Base-by-base conservation (phyloP, 2,329 filamentous ascomycete genomes). In the Orbilia oligospora region DNA sequence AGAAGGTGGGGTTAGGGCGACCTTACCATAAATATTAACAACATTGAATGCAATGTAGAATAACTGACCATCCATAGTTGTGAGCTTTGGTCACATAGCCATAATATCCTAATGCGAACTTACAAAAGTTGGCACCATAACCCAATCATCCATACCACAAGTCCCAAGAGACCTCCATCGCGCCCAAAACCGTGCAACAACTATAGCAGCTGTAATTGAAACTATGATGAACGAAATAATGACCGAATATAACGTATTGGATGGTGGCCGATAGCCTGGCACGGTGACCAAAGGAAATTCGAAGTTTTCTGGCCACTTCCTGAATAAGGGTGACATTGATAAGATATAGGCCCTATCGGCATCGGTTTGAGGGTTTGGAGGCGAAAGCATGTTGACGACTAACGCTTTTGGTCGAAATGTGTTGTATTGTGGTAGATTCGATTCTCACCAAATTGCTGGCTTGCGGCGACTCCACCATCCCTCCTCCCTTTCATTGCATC, bases 71-170 rank as follows among this genome's bases (percentile, higher is more conserved):
- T 1, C 24, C 49, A 16, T 6, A 24, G 12, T 1, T 9, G 14
- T 68, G 12, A 55, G 33, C 18, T 24, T 6, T 22, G 4, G 14
- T 4, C 22, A n/a, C 27, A n/a, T 3, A 16, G 10, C 20, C 2
- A 22, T n/a, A 24, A 1, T 30, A 14, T 6, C 14, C 10, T n/a
- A 53, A n/a, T 10, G 9, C 0, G 0, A 12, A 38, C 70, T 67
- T 51, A 73, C 70, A 44, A 73, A 73, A 20, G 70, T 73, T 6
- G 70, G 70, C 14, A 73, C 27, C 70, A 73, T 73, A 9, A 73
- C 63, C n/a, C 20, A 58, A 16, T 73, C 70, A 18, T 73, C 70
- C 70, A 73, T 73, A 2, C 70, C 70, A 38, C 55, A 67, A 6
- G 51, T 51, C 27, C 56, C 61, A 22, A 55, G 12, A 12, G 53